Conservation (phyloP, 179 eudicot species). For the Silene coronaria region DNA sequence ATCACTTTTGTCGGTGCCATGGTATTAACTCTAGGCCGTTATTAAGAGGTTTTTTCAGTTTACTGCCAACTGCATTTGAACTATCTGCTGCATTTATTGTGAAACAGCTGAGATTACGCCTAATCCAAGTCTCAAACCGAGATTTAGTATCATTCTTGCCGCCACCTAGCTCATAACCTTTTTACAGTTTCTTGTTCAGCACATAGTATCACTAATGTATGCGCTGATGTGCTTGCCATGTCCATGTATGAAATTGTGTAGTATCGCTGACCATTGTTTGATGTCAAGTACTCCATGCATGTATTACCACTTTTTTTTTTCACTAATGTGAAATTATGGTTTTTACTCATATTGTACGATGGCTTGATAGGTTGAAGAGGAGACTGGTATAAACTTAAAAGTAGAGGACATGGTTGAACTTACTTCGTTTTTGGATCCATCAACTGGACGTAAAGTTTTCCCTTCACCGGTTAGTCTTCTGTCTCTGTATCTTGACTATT, state of each 20-base stretch:
- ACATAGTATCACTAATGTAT: neutral
- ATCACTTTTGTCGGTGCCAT: too few relatives aligned
- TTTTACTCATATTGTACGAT: conserved; percentile 2
- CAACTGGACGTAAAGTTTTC: conserved; percentile 71
- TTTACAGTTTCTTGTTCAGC: neutral
- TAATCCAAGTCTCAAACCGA: too few relatives aligned
- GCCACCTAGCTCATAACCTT: neutral
- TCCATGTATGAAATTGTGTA: neutral
- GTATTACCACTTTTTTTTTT: too few relatives aligned
- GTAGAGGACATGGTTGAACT: conserved; percentile 73
- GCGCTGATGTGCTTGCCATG: neutral
- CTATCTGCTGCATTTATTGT: too few relatives aligned
- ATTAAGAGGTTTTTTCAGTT: too few relatives aligned
- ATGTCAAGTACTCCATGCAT: too few relatives aligned
- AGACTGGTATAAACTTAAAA: conserved; percentile 70
- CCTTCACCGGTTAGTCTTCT: conserved; percentile 74
- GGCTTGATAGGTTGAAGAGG: conserved; percentile 76
- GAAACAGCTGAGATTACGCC: too few relatives aligned
- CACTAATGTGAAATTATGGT: too few relatives aligned
- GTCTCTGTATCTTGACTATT: neutral
- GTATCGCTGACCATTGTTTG: too few relatives aligned
- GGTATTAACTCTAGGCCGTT: too few relatives aligned
- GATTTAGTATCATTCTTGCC: too few relatives aligned
- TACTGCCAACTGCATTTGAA: too few relatives aligned
- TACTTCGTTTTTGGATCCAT: conserved; percentile 75